Evolutionary conservation across 345 rosid genomes (phyloP).

Genomic region (Kernera saxatilis): DNA sequence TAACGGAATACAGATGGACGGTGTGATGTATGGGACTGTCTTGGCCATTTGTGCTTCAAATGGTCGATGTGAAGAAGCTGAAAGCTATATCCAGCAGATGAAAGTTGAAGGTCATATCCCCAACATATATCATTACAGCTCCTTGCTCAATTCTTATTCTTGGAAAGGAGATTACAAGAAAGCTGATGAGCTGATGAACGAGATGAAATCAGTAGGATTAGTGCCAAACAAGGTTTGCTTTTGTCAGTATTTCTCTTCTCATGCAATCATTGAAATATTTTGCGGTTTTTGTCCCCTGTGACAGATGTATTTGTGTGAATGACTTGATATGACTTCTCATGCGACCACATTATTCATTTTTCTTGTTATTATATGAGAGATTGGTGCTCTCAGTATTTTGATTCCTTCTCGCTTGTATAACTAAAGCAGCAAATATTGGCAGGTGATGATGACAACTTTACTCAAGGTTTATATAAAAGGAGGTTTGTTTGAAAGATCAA

Average conservation of each 20-base stretch:
- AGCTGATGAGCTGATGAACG: conserved; percentile 73
- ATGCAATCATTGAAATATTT: background rate
- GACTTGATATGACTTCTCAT: background rate
- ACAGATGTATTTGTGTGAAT: background rate
- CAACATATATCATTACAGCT: conserved; percentile 77
- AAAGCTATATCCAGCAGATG: conserved; percentile 68
- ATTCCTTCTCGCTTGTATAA: background rate
- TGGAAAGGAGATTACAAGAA: conserved; percentile 61
- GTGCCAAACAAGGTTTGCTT: conserved; percentile 77
- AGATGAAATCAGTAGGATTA: conserved; percentile 75
- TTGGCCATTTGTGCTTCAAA: conserved; percentile 88
- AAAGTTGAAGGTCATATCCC: conserved; percentile 64
- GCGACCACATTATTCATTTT: background rate
- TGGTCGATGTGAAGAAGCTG: conserved; percentile 69
- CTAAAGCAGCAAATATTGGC: conserved; percentile 28
- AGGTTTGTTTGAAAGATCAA: conserved; percentile 79
- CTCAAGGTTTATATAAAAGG: conserved; percentile 86
- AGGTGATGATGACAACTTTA: conserved; percentile 87
- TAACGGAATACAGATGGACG: conserved; percentile 57
- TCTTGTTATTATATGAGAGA: background rate
- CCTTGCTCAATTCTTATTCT: conserved; percentile 85
- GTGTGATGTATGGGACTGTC: conserved; percentile 79
- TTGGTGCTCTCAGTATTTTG: background rate
- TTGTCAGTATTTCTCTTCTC: background rate
- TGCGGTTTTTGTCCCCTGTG: background rate